Evolutionary conservation across 768 basidiomycete genomes (phyloP).

Genomic region (Collybia sordida): DNA sequence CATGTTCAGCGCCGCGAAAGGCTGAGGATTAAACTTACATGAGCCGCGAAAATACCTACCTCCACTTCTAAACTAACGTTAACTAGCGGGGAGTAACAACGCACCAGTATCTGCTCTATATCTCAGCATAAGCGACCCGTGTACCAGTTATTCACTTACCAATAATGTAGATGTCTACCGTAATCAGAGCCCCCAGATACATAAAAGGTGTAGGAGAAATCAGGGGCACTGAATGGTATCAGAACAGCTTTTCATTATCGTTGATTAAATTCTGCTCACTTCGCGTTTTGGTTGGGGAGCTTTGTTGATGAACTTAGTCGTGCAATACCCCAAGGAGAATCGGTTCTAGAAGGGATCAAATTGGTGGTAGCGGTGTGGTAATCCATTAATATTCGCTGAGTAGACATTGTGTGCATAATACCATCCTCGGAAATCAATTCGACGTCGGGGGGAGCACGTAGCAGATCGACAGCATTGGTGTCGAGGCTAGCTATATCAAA

Average conservation of each 20-base stretch:
- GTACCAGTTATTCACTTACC: conserved; percentile 18
- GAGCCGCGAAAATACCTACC: conserved; percentile 7
- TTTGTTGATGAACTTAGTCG: conserved; percentile 17
- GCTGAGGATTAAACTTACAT: neutral
- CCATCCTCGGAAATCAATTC: conserved; percentile 26
- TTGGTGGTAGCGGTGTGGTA: too few species aligned
- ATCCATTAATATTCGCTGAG: conserved; percentile 17
- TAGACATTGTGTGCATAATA: conserved; percentile 17
- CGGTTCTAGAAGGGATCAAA: conserved; percentile 15
- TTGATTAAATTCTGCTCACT: neutral
- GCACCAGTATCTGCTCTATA: neutral
- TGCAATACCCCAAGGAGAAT: conserved; percentile 28
- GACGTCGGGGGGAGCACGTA: conserved; percentile 20
- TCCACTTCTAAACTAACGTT: neutral
- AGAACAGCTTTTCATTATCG: too few species aligned
- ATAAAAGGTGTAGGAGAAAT: conserved; percentile 1
- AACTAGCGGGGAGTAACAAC: neutral
- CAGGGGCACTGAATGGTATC: neutral
- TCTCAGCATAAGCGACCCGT: neutral
- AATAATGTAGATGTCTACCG: conserved; percentile 13
- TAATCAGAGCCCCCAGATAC: neutral
- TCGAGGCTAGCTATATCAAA: conserved; percentile 13
- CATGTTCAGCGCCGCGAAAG: neutral
- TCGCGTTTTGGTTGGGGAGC: conserved; percentile 3
- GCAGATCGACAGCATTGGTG: conserved; percentile 11